These are phyloP conservation scores for Amanita pseudoporphyria DNA, from an alignment of 768 basidiomycete genomes.

Conservation along the genomic window DNA sequence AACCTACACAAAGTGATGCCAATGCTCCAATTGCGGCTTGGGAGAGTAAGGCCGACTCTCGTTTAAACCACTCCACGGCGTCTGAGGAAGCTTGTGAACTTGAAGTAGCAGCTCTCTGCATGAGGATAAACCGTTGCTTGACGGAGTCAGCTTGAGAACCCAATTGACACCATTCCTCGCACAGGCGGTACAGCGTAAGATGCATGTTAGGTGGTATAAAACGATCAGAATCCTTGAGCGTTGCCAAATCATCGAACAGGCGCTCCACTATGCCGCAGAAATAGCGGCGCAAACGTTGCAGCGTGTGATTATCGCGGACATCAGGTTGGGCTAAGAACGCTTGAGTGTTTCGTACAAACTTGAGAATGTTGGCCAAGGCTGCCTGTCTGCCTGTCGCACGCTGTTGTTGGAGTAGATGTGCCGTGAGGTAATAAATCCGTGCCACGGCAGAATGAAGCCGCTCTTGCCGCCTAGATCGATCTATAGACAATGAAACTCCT, in stretches of 20 bases:
- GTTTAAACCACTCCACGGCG: conserved; percentile 49
- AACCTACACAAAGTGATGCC: conserved; percentile 79
- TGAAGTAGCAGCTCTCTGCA: conserved; percentile 55
- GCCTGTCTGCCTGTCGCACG: conserved; percentile 60
- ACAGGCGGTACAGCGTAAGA: conserved; percentile 71
- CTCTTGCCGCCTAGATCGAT: conserved; percentile 62
- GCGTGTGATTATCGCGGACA: conserved; percentile 62
- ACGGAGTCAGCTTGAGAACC: conserved; percentile 67
- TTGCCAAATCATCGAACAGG: conserved; percentile 67
- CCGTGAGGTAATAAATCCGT: conserved; percentile 81
- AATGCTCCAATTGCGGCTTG: conserved; percentile 80
- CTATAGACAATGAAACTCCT: conserved; percentile 28
- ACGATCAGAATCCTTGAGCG: conserved; percentile 63
- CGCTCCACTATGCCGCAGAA: conserved; percentile 88
- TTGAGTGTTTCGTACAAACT: conserved; percentile 81
- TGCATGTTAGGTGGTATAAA: conserved; percentile 71
- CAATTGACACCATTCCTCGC: conserved; percentile 90
- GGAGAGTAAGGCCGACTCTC: conserved; percentile 65
- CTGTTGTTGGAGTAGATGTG: conserved; percentile 64
- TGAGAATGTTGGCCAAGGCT: conserved; percentile 70
- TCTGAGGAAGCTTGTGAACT: conserved; percentile 45
- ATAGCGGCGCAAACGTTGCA: conserved; percentile 78
- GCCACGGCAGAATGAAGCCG: conserved; percentile 81
- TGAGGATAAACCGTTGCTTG: conserved; percentile 57
- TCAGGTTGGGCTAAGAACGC: conserved; percentile 64